Percentiles rank a stretch among this genome's conserved stretches.
These are phyloP conservation scores for Anethum foeniculum DNA, from an alignment of 140 eudicot species.

Conservation along the genomic window DNA sequence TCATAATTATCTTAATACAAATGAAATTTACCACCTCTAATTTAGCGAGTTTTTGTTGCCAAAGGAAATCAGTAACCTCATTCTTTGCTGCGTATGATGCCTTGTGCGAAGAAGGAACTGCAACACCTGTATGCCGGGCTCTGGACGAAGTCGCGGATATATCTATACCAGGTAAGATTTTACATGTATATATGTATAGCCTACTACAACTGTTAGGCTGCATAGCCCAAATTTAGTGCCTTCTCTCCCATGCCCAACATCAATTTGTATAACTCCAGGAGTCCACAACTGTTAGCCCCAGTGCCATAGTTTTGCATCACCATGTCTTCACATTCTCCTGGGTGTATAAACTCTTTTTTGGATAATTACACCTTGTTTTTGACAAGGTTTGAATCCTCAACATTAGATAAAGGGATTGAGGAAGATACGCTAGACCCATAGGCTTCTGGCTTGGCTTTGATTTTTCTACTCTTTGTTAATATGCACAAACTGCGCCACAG, in stretches of 20 bases:
- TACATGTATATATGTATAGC: background rate
- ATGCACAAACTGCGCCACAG: background rate
- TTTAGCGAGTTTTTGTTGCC: constrained; percentile 13
- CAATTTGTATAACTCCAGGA: background rate
- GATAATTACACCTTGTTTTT: background rate
- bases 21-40: background rate
- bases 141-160: constrained; percentile 92
- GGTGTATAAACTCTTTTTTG: background rate
- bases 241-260: background rate
- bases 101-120: constrained; percentile 94
- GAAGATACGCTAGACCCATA: background rate
- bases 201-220: background rate
- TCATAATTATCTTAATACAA: background rate
- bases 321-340: background rate
- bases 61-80: constrained; percentile 71
- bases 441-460: background rate
- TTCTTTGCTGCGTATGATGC: constrained; percentile 90
- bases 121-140: constrained; percentile 82
- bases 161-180: constrained; percentile 66
- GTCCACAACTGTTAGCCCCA: background rate
- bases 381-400: background rate
- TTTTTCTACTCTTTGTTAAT: background rate
- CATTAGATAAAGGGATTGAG: background rate
- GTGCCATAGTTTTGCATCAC: background rate
- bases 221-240: background rate